Evolutionary conservation across 805 yeast species (phyloP).

Genomic region (Yarrowia yakushimensis): DNA sequence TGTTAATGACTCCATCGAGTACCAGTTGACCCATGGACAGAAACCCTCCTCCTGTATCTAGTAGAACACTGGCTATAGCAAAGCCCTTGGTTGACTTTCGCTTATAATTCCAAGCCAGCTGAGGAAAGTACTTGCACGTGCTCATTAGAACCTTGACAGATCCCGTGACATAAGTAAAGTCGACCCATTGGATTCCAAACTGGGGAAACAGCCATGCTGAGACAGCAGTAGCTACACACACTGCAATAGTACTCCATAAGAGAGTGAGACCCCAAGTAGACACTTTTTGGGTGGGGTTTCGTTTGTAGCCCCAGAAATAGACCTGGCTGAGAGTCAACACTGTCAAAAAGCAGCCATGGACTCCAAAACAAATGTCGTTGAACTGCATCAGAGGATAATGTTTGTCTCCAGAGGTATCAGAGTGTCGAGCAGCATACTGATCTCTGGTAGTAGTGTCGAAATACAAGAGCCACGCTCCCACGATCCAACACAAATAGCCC

Average conservation of each 20-base stretch:
- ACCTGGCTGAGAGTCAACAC: neutral
- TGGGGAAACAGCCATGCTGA: neutral
- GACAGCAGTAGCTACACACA: neutral
- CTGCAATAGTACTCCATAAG: neutral
- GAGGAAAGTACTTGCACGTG: conserved; percentile 4
- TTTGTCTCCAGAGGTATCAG: neutral
- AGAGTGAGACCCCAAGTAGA: neutral
- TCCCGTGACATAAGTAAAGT: neutral
- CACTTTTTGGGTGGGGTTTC: neutral
- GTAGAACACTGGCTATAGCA: neutral
- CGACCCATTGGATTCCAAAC: neutral
- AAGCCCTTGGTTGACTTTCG: conserved; percentile 3
- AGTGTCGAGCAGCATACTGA: conserved; percentile 38
- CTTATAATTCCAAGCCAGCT: neutral
- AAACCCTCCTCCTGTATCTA: neutral
- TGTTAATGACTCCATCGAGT: neutral
- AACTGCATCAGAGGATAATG: conserved; percentile 42
- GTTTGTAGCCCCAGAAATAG: neutral
- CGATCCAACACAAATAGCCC: conserved; percentile 39
- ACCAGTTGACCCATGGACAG: neutral
- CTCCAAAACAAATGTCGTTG: conserved; percentile 46
- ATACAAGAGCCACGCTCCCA: conserved; percentile 36
- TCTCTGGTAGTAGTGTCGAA: conserved; percentile 36
- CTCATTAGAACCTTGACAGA: conserved; percentile 2
- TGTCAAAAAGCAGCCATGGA: conserved; percentile 37